phyloP scores from a whole-genome alignment of 306 rosid species.

The Rosa persica region DNA sequence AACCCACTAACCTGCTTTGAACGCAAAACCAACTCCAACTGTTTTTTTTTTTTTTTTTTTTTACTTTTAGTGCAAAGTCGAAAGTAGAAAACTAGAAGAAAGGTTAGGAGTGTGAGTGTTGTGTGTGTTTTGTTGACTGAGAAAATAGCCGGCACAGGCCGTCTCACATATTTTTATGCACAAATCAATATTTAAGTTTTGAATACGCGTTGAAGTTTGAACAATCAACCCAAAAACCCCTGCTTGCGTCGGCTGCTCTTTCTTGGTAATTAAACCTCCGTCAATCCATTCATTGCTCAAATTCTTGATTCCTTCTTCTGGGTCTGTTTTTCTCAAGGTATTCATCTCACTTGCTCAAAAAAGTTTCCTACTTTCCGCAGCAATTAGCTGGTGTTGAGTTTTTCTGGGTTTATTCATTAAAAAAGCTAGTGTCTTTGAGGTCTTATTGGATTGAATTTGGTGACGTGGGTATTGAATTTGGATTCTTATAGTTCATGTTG shows the following conservation, averaged over 20 bases:
- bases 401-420: conserved; percentile 7
- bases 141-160: conserved; percentile 70
- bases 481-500: background rate
- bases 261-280: conserved; percentile 32
- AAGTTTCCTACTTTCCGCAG: conserved; percentile 15
- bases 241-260: conserved; percentile 10
- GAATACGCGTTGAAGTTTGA: conserved; percentile 62
- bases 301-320: conserved; percentile 22
- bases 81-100: background rate
- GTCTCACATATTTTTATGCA: conserved; percentile 23
- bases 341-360: background rate
- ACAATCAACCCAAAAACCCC: conserved; percentile 33
- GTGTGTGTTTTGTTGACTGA: conserved; percentile 54
- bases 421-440: conserved; percentile 5
- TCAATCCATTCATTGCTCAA: background rate
- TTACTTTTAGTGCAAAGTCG: no score
- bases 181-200: conserved; percentile 18
- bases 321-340: conserved; percentile 11
- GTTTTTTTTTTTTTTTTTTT: background rate
- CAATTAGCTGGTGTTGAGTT: background rate
- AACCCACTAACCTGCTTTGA: background rate
- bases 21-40: conserved; percentile 7
- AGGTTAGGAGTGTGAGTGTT: conserved; percentile 16
- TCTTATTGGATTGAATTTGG: conserved; percentile 30
- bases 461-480: conserved; percentile 33